These are phyloP conservation scores for Debaryomycetaceae sp. DNA, from an alignment of 1,139 yeast genomes.

Conservation along the genomic window DNA sequence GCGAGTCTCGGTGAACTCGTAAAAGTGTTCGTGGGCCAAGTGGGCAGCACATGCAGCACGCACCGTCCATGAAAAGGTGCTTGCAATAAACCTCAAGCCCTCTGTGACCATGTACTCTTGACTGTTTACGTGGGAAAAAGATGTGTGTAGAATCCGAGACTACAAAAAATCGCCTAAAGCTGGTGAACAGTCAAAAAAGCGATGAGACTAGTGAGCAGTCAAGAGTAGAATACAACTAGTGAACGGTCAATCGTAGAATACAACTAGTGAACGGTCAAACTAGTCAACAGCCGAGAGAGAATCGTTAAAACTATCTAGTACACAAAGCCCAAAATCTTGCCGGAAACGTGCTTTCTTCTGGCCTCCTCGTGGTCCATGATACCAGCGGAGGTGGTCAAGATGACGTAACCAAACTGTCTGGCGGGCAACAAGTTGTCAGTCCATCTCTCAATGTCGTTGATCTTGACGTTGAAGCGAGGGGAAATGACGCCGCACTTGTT, in stretches of 20 bases:
- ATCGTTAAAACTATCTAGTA: conserved; percentile 24
- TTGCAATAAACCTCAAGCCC: conserved; percentile 18
- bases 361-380: conserved; percentile 99
- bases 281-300: not conserved
- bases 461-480: conserved; percentile 95
- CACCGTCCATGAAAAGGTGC: conserved; percentile 35
- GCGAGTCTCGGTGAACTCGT: conserved; percentile 71
- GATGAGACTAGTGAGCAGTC: too few relatives aligned
- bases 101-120: conserved; percentile 11
- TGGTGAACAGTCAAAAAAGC: too few relatives aligned
- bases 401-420: conserved; percentile 96
- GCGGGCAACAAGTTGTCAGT: conserved; percentile 96
- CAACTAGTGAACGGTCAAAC: too few relatives aligned
- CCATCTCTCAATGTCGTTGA: conserved; percentile 94
- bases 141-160: too few relatives aligned
- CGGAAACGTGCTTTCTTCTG: conserved; percentile 99
- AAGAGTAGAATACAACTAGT: too few relatives aligned
- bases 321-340: conserved; percentile 94
- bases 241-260: too few relatives aligned
- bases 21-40: conserved; percentile 51
- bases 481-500: conserved; percentile 98
- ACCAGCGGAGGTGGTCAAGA: conserved; percentile 98
- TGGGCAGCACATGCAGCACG: conserved; percentile 65
- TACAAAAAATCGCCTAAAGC: too few relatives aligned
- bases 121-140: too few relatives aligned